Conservation (phyloP, 768 basidiomycete genomes). For the Tremella fuciformis region DNA sequence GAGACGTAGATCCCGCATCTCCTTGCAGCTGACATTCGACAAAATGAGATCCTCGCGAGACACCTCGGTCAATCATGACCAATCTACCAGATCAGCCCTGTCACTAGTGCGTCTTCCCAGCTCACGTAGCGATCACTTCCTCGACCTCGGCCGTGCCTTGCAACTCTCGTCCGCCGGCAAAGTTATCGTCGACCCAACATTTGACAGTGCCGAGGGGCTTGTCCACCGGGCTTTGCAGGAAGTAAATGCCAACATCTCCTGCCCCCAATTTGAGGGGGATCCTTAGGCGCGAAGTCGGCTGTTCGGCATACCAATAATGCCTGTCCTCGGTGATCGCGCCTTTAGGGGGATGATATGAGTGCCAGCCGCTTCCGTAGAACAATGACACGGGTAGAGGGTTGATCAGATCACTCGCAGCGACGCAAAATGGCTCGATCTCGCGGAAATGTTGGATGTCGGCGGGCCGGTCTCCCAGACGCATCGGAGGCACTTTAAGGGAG, state of each 20-base stretch:
- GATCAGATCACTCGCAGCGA: conserved; percentile 94
- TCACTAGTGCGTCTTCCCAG: conserved; percentile 30
- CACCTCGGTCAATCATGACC: conserved; percentile 78
- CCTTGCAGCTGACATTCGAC: conserved; percentile 86
- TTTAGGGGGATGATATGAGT: conserved; percentile 66
- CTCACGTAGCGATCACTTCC: conserved; percentile 67
- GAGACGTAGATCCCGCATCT: conserved; percentile 75
- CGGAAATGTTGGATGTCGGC: conserved; percentile 60
- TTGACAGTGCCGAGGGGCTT: conserved; percentile 62
- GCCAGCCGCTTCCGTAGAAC: conserved; percentile 93
- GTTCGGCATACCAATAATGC: conserved; percentile 91
- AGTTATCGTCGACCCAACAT: conserved; percentile 99
- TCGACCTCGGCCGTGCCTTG: conserved; percentile 70
- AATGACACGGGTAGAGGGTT: conserved; percentile 92
- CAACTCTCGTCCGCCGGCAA: conserved; percentile 68
- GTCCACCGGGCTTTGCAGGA: conserved; percentile 67
- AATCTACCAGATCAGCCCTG: conserved; percentile 57
- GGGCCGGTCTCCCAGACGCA: conserved; percentile 63
- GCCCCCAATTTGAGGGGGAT: conserved; percentile 80
- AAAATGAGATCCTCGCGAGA: conserved; percentile 83
- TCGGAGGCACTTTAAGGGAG: conserved; percentile 63
- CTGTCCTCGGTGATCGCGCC: conserved; percentile 57
- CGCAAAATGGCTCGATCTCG: conserved; percentile 88
- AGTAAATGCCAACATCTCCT: conserved; percentile 92
- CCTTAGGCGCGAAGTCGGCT: conserved; percentile 75